These are phyloP conservation scores for Epichloe sibirici DNA, from an alignment of 2,329 filamentous ascomycete genomes.

Conservation along the genomic window DNA sequence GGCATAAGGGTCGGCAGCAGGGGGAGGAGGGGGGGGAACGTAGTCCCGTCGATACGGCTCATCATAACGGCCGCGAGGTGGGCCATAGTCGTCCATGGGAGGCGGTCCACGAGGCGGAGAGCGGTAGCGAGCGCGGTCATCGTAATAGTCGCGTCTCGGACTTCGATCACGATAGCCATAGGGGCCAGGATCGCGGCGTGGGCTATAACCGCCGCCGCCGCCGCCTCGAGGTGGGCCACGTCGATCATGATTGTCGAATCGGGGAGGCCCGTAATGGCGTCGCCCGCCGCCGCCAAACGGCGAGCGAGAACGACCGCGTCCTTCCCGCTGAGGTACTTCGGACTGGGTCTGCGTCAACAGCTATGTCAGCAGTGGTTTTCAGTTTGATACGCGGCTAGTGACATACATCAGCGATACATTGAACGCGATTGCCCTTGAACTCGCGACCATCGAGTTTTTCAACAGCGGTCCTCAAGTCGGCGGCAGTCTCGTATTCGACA, in stretches of 20 bases:
- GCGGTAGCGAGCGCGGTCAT: constrained; percentile 67
- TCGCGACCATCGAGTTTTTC: constrained; percentile 89
- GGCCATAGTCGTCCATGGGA: constrained; percentile 65
- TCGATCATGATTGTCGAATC: constrained; percentile 67
- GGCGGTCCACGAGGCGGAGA: constrained; percentile 57
- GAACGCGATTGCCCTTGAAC: constrained; percentile 82
- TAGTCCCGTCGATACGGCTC: constrained; percentile 66
- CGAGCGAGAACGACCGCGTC: constrained; percentile 65
- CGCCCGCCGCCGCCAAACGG: constrained; percentile 31
- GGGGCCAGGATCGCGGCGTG: constrained; percentile 51
- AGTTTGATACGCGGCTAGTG: background rate
- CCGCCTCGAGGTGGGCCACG: constrained; percentile 51
- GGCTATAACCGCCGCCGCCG: constrained; percentile 50
- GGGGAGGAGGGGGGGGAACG: constrained; percentile 50
- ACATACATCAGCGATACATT: constrained; percentile 77
- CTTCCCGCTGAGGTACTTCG: constrained; percentile 55
- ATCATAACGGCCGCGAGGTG: constrained; percentile 57
- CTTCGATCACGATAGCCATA: constrained; percentile 82
- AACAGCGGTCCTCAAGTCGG: constrained; percentile 79
- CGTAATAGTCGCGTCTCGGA: constrained; percentile 77
- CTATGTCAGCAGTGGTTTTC: background rate
- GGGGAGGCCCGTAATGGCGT: constrained; percentile 51
- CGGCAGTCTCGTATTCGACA: constrained; percentile 91
- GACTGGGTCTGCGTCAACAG: constrained; percentile 54
- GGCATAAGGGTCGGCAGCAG: constrained; percentile 50